Evolutionary conservation across 768 basidiomycete species (phyloP).

Genomic region (Tremella fuciformis): DNA sequence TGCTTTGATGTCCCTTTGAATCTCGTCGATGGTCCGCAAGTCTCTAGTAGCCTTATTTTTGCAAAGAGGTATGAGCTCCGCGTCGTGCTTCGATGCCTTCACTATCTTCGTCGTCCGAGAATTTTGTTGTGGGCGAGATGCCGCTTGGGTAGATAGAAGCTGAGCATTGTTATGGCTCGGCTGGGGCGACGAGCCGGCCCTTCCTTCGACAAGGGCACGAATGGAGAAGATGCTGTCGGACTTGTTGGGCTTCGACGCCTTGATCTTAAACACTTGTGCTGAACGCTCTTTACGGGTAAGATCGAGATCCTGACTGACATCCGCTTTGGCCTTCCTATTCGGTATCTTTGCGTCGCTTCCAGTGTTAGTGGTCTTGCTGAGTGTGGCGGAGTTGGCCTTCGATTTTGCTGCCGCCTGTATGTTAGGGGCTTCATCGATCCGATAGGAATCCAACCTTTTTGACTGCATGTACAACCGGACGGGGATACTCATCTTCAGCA

Average conservation of each 20-base stretch:
- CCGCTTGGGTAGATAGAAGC: conserved; percentile 1
- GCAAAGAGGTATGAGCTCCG: conserved; percentile 29
- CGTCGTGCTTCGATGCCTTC: conserved; percentile 15
- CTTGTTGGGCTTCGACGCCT: conserved; percentile 20
- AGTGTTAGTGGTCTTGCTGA: not conserved
- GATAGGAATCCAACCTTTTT: not conserved
- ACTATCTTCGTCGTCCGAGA: conserved; percentile 4
- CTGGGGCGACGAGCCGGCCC: conserved; percentile 4
- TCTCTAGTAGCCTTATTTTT: conserved; percentile 35
- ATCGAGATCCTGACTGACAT: not conserved
- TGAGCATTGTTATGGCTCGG: not conserved
- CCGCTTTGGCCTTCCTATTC: not conserved
- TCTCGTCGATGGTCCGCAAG: conserved; percentile 39
- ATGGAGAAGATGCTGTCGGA: conserved; percentile 30
- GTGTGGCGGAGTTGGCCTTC: not conserved
- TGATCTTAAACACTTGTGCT: conserved; percentile 28
- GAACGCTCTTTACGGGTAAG: conserved; percentile 39
- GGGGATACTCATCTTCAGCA: conserved; percentile 35
- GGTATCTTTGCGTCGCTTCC: not conserved
- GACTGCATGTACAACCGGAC: not conserved
- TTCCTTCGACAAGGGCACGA: conserved; percentile 25
- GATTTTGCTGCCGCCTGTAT: not conserved
- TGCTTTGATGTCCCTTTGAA: conserved; percentile 33
- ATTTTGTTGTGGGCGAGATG: not conserved
- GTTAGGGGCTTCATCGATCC: not conserved